Evolutionary conservation across 768 basidiomycete genomes (phyloP).

Genomic region (Termitomyces sp.): DNA sequence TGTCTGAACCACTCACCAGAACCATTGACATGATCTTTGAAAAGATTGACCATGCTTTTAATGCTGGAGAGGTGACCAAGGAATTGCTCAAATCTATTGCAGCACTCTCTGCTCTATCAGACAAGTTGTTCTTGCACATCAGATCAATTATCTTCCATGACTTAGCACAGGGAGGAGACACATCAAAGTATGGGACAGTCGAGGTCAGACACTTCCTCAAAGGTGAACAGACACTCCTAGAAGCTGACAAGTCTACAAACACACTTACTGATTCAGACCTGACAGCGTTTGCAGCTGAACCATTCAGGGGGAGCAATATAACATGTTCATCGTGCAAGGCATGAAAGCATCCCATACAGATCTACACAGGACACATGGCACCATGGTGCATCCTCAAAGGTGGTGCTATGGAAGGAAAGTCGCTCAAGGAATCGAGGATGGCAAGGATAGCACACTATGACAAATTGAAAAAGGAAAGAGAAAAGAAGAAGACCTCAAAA

Average conservation of each 20-base stretch:
- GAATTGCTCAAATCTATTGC: too few relatives aligned
- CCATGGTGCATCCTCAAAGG: too few relatives aligned
- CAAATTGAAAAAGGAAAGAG: background rate
- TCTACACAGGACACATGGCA: too few relatives aligned
- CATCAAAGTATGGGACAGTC: background rate
- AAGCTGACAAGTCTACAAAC: background rate
- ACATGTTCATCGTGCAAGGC: background rate
- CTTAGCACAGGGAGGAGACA: background rate
- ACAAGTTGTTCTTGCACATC: too few relatives aligned
- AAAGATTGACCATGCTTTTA: too few relatives aligned
- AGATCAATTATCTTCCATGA: too few relatives aligned
- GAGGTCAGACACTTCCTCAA: background rate
- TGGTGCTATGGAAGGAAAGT: too few relatives aligned
- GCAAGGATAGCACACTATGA: background rate
- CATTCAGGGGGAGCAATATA: background rate
- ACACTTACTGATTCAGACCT: background rate
- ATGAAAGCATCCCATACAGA: background rate
- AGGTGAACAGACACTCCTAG: too few relatives aligned
- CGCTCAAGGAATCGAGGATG: background rate
- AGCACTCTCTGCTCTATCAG: too few relatives aligned
- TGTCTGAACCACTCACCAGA: too few relatives aligned
- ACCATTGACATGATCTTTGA: too few relatives aligned
- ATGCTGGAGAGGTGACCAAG: background rate
- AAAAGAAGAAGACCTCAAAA: too few relatives aligned
- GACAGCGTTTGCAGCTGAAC: background rate